A percentile compares a stretch with the other conserved stretches of the same genome.
phyloP scores from a whole-genome alignment of 2,329 filamentous ascomycete species.

The Stachybotrys echinatus region DNA sequence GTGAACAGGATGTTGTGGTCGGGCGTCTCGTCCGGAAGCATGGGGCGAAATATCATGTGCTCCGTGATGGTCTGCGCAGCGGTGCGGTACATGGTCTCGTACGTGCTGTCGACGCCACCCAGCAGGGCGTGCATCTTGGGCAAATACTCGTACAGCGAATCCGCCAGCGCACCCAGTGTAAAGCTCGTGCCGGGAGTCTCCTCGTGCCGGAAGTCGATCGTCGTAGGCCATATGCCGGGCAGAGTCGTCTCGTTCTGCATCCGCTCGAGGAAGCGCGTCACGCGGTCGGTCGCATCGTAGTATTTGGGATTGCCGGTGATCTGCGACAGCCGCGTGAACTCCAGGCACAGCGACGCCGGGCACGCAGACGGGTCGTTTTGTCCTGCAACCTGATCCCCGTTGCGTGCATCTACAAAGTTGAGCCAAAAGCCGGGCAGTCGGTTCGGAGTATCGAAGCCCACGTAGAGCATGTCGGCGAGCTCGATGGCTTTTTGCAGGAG shows the following conservation, averaged over 20 bases:
- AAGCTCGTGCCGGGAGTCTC: conserved; percentile 35
- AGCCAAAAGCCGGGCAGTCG: conserved; percentile 43
- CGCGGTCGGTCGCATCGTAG: conserved; percentile 56
- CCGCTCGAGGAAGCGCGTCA: conserved; percentile 49
- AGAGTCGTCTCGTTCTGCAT: conserved; percentile 48
- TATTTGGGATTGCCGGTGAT: conserved; percentile 54
- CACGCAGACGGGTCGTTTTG: conserved; percentile 13
- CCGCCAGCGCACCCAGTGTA: conserved; percentile 43
- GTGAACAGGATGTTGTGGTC: conserved; percentile 51
- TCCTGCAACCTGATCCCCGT: not conserved
- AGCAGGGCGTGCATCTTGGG: conserved; percentile 78
- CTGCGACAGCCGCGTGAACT: conserved; percentile 61
- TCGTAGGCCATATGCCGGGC: conserved; percentile 59
- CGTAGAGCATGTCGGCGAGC: conserved; percentile 56
- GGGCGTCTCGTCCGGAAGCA: conserved; percentile 37
- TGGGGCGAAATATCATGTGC: conserved; percentile 58
- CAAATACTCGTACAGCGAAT: conserved; percentile 72
- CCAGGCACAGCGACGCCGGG: conserved; percentile 53
- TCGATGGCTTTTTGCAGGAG: conserved; percentile 57
- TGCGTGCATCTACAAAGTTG: not conserved
- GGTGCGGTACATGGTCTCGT: conserved; percentile 50
- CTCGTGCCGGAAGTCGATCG: conserved; percentile 49
- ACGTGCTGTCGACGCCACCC: conserved; percentile 48
- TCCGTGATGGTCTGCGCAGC: conserved; percentile 51
- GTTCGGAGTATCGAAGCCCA: conserved; percentile 62